Evolutionary conservation across 768 basidiomycete species (phyloP).

Genomic region (Tylopilus subfusipes): DNA sequence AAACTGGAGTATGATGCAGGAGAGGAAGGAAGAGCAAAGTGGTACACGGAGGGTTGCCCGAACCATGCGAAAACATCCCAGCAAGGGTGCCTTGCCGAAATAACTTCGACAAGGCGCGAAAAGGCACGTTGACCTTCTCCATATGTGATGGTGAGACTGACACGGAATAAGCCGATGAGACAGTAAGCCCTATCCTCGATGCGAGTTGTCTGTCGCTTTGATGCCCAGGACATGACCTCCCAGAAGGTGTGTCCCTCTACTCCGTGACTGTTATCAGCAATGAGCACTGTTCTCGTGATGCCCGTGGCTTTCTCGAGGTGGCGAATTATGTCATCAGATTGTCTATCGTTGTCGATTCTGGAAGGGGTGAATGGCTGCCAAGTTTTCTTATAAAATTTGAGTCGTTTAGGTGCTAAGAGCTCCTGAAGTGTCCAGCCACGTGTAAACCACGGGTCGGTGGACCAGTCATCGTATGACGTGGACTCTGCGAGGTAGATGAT

Average conservation of each 20-base stretch:
- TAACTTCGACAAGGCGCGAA: slow-evolving; percentile 9
- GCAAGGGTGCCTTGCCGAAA: neutral
- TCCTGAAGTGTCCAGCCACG: slow-evolving; percentile 12
- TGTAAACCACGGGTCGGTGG: slow-evolving; percentile 11
- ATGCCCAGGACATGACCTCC: too few species aligned
- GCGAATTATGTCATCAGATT: neutral
- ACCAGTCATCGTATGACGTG: neutral
- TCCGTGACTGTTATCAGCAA: neutral
- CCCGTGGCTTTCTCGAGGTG: neutral
- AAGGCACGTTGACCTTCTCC: slow-evolving; percentile 24
- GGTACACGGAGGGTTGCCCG: slow-evolving; percentile 7
- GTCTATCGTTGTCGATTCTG: neutral
- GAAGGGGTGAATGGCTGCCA: slow-evolving; percentile 5
- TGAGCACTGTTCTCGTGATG: neutral
- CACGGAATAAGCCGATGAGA: slow-evolving; percentile 16
- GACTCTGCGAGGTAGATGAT: slow-evolving; percentile 15
- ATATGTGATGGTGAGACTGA: slow-evolving; percentile 19
- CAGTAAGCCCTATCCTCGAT: slow-evolving; percentile 24
- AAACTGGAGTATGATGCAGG: slow-evolving; percentile 12
- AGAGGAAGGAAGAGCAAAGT: slow-evolving; percentile 12
- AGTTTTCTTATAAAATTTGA: slow-evolving; percentile 17
- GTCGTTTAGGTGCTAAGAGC: slow-evolving; percentile 16
- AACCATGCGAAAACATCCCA: slow-evolving; percentile 18
- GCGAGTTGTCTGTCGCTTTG: slow-evolving; percentile 18
- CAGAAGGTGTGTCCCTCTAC: neutral